Base-by-base conservation (phyloP, 108 stramenopile genomes). In the Cyclotella choctawhatcheeana region DNA sequence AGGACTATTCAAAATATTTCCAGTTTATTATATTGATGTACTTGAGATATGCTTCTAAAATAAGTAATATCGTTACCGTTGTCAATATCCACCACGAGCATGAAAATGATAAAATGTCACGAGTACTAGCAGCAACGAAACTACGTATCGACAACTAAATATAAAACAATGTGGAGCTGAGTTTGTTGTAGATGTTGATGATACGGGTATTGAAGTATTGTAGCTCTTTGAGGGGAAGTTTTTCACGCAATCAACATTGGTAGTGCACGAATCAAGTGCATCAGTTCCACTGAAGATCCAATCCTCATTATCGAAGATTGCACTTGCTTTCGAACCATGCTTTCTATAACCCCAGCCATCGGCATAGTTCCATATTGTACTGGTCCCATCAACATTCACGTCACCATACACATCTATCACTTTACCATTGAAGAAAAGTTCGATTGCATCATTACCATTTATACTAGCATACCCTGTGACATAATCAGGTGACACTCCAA, bases 381-480 rank as follows among this genome's bases (percentile, higher is more conserved):
- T 72, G 20, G 60, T 61, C 0, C 67, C 67, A 33, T 31, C 52
- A 12, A 54, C 53, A 54, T 67, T 67, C 12, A 35, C 54, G 30
- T 69, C 73, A 13, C 79, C 79, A 24, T 54, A 69, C 7, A 65
- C 67, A 17, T 80, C 79, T 0, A 80, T 53, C 3, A 80, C 67
- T 22, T 34, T 58, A n/a, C 72, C 73, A 62, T 79, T 32, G 22
- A 25, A 56, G 48, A 60, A 68, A 8, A 79, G 66, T 51, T 67
- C 64, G 25, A 73, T 67, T 40, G 71, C 71, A 68, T 79, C 78
- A 67, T 79, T 56, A 2, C 77, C 77, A 56, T 78, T 78, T 56
- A 71, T 59, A 37, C 7, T 13, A 17, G 34, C 56, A 58, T 21
- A 14, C 3, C 64, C 53, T 12, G 29, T 54, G 16, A 64, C 47